Evolutionary conservation across 2,329 filamentous ascomycete genomes (phyloP).

Genomic region (Mariannaea elegans): DNA sequence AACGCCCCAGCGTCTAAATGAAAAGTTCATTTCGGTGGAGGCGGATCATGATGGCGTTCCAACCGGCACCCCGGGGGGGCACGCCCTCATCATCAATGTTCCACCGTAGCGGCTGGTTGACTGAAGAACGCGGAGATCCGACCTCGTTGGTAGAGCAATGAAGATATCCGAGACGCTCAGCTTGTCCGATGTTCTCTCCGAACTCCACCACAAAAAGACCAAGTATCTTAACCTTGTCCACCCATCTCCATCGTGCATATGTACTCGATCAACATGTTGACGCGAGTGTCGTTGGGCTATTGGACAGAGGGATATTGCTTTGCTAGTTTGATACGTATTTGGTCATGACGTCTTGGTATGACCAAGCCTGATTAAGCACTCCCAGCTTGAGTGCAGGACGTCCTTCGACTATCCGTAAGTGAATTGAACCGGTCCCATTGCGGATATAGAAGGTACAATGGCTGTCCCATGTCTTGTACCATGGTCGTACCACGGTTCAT

Average conservation of each 20-base stretch:
- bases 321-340: constrained; percentile 43
- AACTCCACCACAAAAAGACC: constrained; percentile 27
- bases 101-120: background rate
- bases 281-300: constrained; percentile 24
- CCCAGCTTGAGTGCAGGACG: constrained; percentile 2
- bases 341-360: constrained; percentile 31
- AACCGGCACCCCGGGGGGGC: background rate
- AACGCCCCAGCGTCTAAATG: constrained; percentile 1
- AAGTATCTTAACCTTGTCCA: constrained; percentile 24
- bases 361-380: constrained; percentile 38
- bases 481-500: constrained; percentile 1
- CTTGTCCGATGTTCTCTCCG: constrained; percentile 31
- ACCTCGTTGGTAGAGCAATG: constrained; percentile 5
- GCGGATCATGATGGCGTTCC: constrained; percentile 4
- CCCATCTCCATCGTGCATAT: constrained; percentile 9
- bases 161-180: background rate
- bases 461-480: background rate
- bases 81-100: background rate
- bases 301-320: constrained; percentile 26
- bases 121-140: background rate
- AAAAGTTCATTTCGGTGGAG: constrained; percentile 7
- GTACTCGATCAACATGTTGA: constrained; percentile 28
- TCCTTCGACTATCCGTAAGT: too few species aligned
- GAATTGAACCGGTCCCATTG: background rate
- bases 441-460: constrained; percentile 7